Evolutionary conservation across 495 filamentous ascomycete species (phyloP).

Genomic region (Xylona heveae): DNA sequence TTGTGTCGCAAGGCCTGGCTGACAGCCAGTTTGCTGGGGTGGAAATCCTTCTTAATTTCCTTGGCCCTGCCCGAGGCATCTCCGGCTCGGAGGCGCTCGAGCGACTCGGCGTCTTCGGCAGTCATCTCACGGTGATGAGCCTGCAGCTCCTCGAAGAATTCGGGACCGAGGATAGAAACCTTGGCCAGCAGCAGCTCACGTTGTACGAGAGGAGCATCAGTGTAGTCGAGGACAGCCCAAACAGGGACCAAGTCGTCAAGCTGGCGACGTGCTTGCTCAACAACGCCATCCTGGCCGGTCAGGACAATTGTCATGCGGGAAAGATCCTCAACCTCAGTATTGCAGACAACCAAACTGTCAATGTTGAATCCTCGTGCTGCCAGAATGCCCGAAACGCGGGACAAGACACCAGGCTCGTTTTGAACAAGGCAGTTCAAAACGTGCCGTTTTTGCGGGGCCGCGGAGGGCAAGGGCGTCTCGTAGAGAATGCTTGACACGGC

Average conservation of each 20-base stretch:
- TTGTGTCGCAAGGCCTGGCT: constrained; percentile 86
- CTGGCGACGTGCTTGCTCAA: constrained; percentile 91
- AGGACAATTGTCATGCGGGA: constrained; percentile 98
- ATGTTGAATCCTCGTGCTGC: constrained; percentile 98
- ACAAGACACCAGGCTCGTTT: constrained; percentile 94
- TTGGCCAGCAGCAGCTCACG: constrained; percentile 92
- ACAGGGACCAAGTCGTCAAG: constrained; percentile 93
- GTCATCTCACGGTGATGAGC: constrained; percentile 75
- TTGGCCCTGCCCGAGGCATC: no score
- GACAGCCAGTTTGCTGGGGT: constrained; percentile 62
- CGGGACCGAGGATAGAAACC: constrained; percentile 82
- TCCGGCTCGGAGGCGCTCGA: no score
- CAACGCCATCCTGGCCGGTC: constrained; percentile 86
- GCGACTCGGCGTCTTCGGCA: constrained; percentile 18
- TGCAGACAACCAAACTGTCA: constrained; percentile 91
- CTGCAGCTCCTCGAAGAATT: constrained; percentile 92
- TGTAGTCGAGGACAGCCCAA: constrained; percentile 97
- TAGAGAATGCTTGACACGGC: constrained; percentile 97
- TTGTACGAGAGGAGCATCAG: constrained; percentile 78
- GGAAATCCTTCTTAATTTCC: constrained; percentile 59
- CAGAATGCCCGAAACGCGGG: constrained; percentile 87
- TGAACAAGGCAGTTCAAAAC: constrained; percentile 96
- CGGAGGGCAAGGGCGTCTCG: constrained; percentile 75
- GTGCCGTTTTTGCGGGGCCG: constrained; percentile 74
- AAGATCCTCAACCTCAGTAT: constrained; percentile 91